Evolutionary conservation across 345 rosid genomes (phyloP).

Genomic region (Pseudoturritis turrita): DNA sequence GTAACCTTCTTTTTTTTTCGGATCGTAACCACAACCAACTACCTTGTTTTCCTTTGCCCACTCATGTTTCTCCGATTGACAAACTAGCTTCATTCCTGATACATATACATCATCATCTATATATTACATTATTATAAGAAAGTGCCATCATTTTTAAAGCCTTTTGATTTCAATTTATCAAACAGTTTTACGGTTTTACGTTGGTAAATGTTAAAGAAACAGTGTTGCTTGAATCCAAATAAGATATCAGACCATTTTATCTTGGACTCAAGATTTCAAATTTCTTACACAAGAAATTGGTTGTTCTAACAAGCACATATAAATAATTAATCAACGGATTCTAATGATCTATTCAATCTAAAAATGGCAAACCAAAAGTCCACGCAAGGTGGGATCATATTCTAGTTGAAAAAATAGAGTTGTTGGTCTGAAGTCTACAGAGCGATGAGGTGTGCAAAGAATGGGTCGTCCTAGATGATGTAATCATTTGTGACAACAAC

Average conservation of each 20-base stretch:
- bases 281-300: too few species aligned
- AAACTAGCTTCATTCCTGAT: slow-evolving; percentile 63
- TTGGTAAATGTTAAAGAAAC: not conserved
- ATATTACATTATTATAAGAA: too few species aligned
- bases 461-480: not conserved
- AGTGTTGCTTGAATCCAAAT: not conserved
- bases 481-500: slow-evolving; percentile 8
- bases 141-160: too few species aligned
- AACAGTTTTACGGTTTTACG: too few species aligned
- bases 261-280: too few species aligned
- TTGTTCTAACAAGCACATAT: not conserved
- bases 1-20: slow-evolving; percentile 32
- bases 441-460: not conserved
- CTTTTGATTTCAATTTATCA: too few species aligned
- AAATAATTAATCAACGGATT: too few species aligned
- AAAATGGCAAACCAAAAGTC: slow-evolving; percentile 4
- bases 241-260: too few species aligned
- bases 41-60: slow-evolving; percentile 30
- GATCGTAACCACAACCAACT: slow-evolving; percentile 40
- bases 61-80: slow-evolving; percentile 29
- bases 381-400: not conserved
- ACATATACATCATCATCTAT: too few species aligned
- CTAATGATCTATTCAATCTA: too few species aligned
- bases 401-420: not conserved
- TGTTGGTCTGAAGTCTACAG: not conserved